Base-by-base conservation (phyloP, 306 rosid genomes). In the Vigna angularis region DNA sequence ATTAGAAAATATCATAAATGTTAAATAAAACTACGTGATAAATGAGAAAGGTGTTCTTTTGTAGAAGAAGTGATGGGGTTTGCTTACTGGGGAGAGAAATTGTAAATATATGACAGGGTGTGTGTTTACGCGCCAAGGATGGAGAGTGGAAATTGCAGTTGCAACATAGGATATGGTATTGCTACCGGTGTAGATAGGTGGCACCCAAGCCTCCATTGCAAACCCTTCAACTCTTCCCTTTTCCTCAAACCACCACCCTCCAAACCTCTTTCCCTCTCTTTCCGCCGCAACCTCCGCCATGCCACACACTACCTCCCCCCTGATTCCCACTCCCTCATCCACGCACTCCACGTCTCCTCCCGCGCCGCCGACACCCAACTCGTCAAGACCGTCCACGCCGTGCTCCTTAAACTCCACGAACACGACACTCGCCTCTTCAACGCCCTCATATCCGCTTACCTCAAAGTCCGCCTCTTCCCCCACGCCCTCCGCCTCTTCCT, bases 381-480 rank as follows among this genome's bases (percentile, higher is more conserved):
- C 52, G 82, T 86, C 66, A 81, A 63, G 66, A 88, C 96, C 51
- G 85, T 84, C 6, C 98, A 94, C 78, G 89, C 94, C 22, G 18
- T 74, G 38, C 22, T 76, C 77, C 81, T 85, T 66, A 94, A 91
- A 79, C 83, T 66, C 74, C 75, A 77, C 13, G 79, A 36, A 4
- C 81, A 36, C 5, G 52, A 89, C 78, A 83, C 74, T 7, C 72
- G n/a, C 58, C 84, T 88, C 78, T 62, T 59, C 51, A 90, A 82
- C 73, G 85, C 90, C 49, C 86, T 93, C 52, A 69, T 91, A 75
- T 49, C 90, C 22, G 73, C 96, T 3, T 92, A 94, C 73, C 49
- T 90, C 80, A 85, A 79, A 64, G 79, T 89, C 50, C 82, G 86
- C 16, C 86, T 94, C 62, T 73, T 87, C 17, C 45, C 80, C 40